Conservation (phyloP, 805 yeast genomes). For the Henningerozyma blattae region DNA sequence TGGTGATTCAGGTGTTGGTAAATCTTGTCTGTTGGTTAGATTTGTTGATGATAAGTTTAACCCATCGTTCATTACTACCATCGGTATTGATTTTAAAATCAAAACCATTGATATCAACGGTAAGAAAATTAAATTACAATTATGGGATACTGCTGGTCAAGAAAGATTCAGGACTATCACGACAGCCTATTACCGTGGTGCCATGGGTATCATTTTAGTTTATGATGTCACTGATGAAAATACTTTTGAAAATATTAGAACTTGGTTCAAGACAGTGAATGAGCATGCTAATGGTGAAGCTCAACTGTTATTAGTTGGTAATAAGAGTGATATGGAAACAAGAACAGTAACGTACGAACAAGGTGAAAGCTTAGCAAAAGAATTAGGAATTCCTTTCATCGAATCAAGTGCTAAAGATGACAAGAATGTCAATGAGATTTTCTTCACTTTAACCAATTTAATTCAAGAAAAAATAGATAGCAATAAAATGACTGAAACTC, state of each 20-base stretch:
- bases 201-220: constrained; percentile 75
- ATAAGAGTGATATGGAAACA: constrained; percentile 83
- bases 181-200: constrained; percentile 85
- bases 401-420: constrained; percentile 96
- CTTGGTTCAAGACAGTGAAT: constrained; percentile 92
- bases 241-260: constrained; percentile 83
- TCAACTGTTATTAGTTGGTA: constrained; percentile 86
- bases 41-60: constrained; percentile 95
- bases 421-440: constrained; percentile 82
- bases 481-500: constrained; percentile 42
- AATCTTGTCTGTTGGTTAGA: constrained; percentile 80
- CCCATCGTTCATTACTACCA: constrained; percentile 93
- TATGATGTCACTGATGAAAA: constrained; percentile 83
- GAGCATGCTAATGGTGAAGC: constrained; percentile 97
- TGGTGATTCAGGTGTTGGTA: constrained; percentile 88
- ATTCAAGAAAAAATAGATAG: constrained; percentile 66
- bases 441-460: constrained; percentile 76
- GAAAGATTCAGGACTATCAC: constrained; percentile 91
- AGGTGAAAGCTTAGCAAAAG: constrained; percentile 80
- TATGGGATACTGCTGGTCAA: constrained; percentile 98
- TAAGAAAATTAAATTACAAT: constrained; percentile 83
- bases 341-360: constrained; percentile 84
- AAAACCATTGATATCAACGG: constrained; percentile 92
- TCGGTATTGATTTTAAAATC: constrained; percentile 96
- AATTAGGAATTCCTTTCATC: constrained; percentile 78